These are phyloP conservation scores for Sugiyamaella lignohabitans DNA, from an alignment of 805 yeast species.

Conservation along the genomic window DNA sequence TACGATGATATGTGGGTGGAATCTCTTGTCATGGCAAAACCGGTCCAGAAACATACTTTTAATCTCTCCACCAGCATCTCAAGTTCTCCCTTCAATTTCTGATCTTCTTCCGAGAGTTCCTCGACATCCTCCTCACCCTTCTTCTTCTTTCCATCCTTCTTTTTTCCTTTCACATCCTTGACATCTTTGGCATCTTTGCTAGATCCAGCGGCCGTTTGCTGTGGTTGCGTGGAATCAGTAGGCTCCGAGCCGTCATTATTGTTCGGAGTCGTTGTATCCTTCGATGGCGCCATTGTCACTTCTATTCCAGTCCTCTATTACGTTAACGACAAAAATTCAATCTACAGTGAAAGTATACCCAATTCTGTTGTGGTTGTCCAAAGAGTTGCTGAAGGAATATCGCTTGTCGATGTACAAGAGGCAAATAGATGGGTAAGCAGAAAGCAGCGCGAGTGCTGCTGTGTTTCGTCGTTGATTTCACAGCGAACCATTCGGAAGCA, in stretches of 20 bases:
- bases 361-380: no score
- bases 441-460: no score
- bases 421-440: background rate
- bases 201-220: background rate
- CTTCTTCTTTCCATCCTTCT: constrained; percentile 25
- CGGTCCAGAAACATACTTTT: constrained; percentile 47
- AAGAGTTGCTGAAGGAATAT: no score
- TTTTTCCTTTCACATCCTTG: constrained; percentile 1
- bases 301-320: background rate
- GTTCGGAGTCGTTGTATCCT: constrained; percentile 6
- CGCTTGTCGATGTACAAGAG: background rate
- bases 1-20: no score
- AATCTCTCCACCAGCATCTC: constrained; percentile 81
- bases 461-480: no score
- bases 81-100: constrained; percentile 75
- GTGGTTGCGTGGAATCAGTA: background rate
- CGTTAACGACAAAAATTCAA: no score
- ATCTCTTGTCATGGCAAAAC: no score
- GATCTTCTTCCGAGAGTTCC: constrained; percentile 90
- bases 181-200: background rate
- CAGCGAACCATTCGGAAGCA: no score
- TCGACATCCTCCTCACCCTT: constrained; percentile 49
- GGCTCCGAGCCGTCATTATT: background rate
- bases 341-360: no score
- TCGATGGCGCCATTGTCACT: constrained; percentile 11